Conservation (phyloP, 768 basidiomycete species). For the Hydnomerulius pinastri region DNA sequence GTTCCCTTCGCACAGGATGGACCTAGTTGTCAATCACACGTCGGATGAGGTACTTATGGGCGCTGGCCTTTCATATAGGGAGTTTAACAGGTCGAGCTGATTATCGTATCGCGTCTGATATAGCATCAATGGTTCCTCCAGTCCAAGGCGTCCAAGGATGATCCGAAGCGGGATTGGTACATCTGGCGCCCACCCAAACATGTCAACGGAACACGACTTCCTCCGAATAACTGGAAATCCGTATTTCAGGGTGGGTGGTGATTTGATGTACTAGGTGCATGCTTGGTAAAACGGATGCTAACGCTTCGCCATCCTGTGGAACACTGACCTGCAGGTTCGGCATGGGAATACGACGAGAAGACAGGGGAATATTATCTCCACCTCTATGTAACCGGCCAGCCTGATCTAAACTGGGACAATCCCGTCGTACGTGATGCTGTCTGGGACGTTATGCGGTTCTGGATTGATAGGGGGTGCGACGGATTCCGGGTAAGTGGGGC, state of each 20-base stretch:
- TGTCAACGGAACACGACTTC: constrained; percentile 50
- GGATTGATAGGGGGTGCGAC: constrained; percentile 74
- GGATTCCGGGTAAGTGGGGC: constrained; percentile 62
- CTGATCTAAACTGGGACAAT: constrained; percentile 80
- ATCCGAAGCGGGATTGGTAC: constrained; percentile 76
- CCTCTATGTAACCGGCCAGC: constrained; percentile 65
- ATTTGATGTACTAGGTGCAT: background rate
- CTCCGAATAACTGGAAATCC: constrained; percentile 77
- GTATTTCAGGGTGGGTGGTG: constrained; percentile 56
- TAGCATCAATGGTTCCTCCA: constrained; percentile 75
- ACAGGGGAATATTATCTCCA: constrained; percentile 77
- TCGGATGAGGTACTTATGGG: constrained; percentile 55
- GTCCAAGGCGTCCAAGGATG: constrained; percentile 49
- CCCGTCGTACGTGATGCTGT: constrained; percentile 57
- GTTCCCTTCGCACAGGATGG: constrained; percentile 51
- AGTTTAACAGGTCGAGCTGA: constrained; percentile 1
- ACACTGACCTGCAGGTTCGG: constrained; percentile 46
- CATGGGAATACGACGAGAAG: constrained; percentile 67
- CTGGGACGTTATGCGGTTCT: constrained; percentile 68
- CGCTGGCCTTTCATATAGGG: background rate
- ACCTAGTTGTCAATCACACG: constrained; percentile 75
- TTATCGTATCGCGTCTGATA: background rate
- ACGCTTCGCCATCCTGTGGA: background rate
- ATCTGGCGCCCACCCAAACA: constrained; percentile 68
- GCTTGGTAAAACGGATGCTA: background rate